Evolutionary conservation across 1,284 basidiomycete species (phyloP).

Genomic region (Boletus nobilissimus): DNA sequence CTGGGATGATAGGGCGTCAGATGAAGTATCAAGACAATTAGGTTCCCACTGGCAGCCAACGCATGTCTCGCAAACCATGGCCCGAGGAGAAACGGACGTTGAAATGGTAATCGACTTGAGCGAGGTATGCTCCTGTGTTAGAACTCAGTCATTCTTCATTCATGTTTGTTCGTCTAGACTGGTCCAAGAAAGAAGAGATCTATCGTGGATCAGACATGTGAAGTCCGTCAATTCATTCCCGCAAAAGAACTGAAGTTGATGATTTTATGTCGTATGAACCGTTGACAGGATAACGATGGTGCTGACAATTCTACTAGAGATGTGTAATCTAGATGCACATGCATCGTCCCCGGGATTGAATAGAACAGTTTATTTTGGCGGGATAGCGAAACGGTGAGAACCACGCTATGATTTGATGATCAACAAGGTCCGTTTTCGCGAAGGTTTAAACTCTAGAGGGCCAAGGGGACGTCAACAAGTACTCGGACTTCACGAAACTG

Average conservation of each 20-base stretch:
- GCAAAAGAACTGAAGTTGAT: background rate
- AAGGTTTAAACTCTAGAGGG: too few relatives aligned
- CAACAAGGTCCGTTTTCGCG: too few relatives aligned
- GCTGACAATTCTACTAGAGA: too few relatives aligned
- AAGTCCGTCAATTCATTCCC: background rate
- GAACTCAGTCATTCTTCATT: background rate
- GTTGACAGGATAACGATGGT: background rate
- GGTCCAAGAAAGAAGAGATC: background rate
- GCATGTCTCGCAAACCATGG: background rate
- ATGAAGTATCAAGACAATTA: background rate
- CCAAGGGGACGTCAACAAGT: too few relatives aligned
- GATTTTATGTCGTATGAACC: background rate
- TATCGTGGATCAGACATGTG: background rate
- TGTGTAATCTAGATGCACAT: too few relatives aligned
- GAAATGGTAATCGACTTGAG: background rate
- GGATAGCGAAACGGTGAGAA: too few relatives aligned
- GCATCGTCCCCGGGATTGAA: too few relatives aligned
- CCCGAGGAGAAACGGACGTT: background rate
- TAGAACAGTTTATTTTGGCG: too few relatives aligned
- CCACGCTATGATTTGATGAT: too few relatives aligned
- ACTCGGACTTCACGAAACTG: too few relatives aligned
- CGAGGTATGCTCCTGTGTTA: background rate
- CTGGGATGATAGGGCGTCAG: slow-evolving; percentile 9
- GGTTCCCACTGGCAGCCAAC: too few relatives aligned
- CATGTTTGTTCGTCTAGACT: background rate